A percentile compares a stretch with the other conserved stretches of the same genome.
These are phyloP conservation scores for Fusarium pseudoanthophilum DNA, from an alignment of 2,329 filamentous ascomycete genomes.

Conservation along the genomic window DNA sequence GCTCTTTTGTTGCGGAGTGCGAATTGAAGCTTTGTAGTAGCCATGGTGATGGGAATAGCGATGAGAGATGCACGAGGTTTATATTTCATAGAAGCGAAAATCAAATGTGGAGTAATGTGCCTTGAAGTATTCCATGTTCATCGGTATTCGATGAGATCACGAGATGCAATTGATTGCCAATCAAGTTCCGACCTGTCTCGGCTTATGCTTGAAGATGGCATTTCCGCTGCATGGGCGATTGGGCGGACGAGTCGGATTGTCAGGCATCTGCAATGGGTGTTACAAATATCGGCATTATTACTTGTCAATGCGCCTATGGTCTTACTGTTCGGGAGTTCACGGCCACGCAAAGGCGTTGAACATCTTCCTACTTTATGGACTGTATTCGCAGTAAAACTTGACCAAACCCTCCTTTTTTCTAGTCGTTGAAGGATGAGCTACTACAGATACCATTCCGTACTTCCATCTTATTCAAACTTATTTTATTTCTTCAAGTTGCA, in stretches of 20 bases:
- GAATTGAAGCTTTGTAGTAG: not conserved
- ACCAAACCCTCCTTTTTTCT: fast-evolving
- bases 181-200: not conserved
- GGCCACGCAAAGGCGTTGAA: not conserved
- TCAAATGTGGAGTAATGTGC: not conserved
- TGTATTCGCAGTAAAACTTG: not conserved
- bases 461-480: no score
- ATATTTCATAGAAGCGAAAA: not conserved
- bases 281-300: slow-evolving; percentile 7
- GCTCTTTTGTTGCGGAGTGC: not conserved
- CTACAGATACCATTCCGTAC: fast-evolving
- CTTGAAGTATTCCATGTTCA: not conserved
- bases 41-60: not conserved
- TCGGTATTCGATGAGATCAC: not conserved
- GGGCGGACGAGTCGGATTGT: not conserved
- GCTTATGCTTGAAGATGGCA: not conserved
- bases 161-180: slow-evolving; percentile 24
- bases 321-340: not conserved
- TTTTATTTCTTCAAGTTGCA: not conserved
- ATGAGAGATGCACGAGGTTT: not conserved
- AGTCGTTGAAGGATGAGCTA: not conserved
- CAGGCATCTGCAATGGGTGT: not conserved
- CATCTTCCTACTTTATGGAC: no score
- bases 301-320: not conserved
- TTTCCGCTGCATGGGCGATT: not conserved